Conservation (phyloP, 495 filamentous ascomycete genomes). For the Astrothelium subdiscretum region DNA sequence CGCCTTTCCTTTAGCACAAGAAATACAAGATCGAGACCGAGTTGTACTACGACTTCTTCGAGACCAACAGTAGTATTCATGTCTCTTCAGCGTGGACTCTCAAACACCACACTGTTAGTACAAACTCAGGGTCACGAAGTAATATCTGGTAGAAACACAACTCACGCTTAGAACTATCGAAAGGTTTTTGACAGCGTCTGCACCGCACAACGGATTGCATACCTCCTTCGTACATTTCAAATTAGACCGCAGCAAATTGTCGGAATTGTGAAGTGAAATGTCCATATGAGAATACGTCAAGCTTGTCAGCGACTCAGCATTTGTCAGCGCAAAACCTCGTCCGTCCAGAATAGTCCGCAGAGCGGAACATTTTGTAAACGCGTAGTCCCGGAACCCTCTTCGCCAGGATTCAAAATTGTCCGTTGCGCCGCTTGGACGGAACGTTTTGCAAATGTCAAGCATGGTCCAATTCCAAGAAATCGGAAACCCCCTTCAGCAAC, state of each 20-base stretch:
- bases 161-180: constrained; percentile 35
- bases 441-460: constrained; percentile 11
- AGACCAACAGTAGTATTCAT: constrained; percentile 39
- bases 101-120: constrained; percentile 12
- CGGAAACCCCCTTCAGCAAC: background rate
- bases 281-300: constrained; percentile 2
- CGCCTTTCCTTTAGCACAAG: constrained; percentile 31
- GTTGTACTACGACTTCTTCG: constrained; percentile 20
- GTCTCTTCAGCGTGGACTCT: constrained; percentile 37
- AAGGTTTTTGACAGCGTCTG: constrained; percentile 32
- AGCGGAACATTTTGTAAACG: constrained; percentile 33
- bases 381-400: background rate
- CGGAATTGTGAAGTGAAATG: constrained; percentile 12
- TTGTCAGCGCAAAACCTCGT: background rate
- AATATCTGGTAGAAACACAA: constrained; percentile 7
- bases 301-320: constrained; percentile 34
- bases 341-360: constrained; percentile 8
- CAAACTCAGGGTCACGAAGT: constrained; percentile 5
- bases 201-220: constrained; percentile 28
- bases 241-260: constrained; percentile 16
- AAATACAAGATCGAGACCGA: constrained; percentile 31
- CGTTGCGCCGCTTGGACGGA: constrained; percentile 1
- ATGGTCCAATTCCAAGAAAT: background rate
- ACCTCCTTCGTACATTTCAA: constrained; percentile 24
- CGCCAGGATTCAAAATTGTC: background rate